phyloP scores from a whole-genome alignment of 176 grass and related monocot genomes.

The Carex littledalei region DNA sequence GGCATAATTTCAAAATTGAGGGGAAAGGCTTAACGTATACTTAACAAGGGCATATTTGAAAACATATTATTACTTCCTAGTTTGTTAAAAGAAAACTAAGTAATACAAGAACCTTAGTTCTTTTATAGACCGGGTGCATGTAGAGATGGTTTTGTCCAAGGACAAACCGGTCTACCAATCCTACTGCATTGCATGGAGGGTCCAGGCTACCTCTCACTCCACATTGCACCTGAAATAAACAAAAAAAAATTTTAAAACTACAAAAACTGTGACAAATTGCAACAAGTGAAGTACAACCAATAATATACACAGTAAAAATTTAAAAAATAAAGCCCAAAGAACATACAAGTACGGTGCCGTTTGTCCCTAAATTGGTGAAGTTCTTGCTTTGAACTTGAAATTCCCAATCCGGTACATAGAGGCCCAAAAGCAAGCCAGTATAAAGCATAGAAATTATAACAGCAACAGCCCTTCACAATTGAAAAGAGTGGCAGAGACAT shows the following conservation, averaged over 20 bases:
- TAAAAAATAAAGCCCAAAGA: background rate
- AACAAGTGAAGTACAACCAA: background rate
- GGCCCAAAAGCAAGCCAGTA: constrained; percentile 57
- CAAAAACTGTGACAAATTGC: background rate
- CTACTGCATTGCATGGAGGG: constrained; percentile 92
- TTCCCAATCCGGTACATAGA: constrained; percentile 81
- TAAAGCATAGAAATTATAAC: constrained; percentile 57
- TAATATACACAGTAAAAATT: constrained; percentile 4
- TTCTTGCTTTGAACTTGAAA: constrained; percentile 60
- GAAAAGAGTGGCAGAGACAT: background rate
- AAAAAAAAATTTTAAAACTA: background rate
- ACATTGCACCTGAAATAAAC: constrained; percentile 57
- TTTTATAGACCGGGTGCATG: constrained; percentile 74
- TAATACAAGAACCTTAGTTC: constrained; percentile 69
- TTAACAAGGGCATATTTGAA: background rate
- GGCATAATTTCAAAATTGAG: background rate
- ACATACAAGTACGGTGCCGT: constrained; percentile 39
- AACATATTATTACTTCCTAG: background rate
- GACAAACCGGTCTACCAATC: constrained; percentile 65
- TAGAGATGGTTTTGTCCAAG: constrained; percentile 87
- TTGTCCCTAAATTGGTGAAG: constrained; percentile 34
- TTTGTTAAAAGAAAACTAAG: background rate
- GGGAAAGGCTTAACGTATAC: background rate
- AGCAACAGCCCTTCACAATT: constrained; percentile 59
- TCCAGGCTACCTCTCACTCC: constrained; percentile 70